Conservation (phyloP, 805 yeast species). For the Candida chauliodis region DNA sequence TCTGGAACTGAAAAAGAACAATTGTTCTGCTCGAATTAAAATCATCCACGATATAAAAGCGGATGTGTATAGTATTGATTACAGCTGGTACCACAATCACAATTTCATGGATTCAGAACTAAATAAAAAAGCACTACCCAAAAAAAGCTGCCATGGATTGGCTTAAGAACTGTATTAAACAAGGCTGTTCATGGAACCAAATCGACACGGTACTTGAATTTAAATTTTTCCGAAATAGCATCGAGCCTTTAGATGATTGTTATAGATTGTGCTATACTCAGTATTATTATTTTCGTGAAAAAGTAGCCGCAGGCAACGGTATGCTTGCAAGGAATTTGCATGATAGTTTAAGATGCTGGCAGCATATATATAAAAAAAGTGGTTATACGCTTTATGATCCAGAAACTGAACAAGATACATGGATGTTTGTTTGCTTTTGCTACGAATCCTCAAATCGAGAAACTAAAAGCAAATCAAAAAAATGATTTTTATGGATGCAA, state of each 20-base stretch:
- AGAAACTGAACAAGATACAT: background rate
- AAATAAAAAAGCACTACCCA: background rate
- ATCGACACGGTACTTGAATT: background rate
- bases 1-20: background rate
- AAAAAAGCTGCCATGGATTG: background rate
- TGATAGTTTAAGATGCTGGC: background rate
- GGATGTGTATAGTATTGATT: background rate
- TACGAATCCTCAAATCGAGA: background rate
- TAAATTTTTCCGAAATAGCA: background rate
- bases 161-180: background rate
- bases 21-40: background rate
- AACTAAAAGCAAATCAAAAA: background rate
- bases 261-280: background rate
- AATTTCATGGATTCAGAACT: background rate
- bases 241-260: conserved; percentile 1
- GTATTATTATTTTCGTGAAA: background rate
- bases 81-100: background rate
- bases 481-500: background rate
- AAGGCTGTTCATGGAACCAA: background rate
- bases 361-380: too few relatives aligned
- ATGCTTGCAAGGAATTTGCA: background rate
- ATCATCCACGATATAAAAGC: background rate
- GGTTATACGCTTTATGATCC: background rate
- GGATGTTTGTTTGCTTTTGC: background rate
- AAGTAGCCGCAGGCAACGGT: background rate